Conservation (phyloP, 2,329 filamentous ascomycete genomes). For the Berkeleyomyces basicola region DNA sequence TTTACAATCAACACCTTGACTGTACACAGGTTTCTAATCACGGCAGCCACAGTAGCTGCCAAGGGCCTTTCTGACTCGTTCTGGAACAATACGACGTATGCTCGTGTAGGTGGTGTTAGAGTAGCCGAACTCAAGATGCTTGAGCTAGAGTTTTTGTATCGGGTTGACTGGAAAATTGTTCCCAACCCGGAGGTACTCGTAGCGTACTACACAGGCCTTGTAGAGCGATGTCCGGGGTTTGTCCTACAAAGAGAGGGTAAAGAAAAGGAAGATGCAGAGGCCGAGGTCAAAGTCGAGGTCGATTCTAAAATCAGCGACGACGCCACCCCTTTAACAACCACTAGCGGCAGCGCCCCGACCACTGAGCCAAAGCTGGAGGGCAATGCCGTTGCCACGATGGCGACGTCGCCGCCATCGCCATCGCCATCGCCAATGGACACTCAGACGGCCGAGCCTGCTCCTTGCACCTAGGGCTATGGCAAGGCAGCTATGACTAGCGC, state of each 20-base stretch:
- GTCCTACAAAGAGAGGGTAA: slow-evolving; percentile 24
- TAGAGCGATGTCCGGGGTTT: slow-evolving; percentile 48
- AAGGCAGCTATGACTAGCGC: neutral
- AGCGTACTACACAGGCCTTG: slow-evolving; percentile 80
- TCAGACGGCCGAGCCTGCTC: neutral
- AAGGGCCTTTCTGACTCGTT: slow-evolving; percentile 95
- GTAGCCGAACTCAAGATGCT: slow-evolving; percentile 77
- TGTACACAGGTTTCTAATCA: slow-evolving; percentile 93
- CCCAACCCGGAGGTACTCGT: slow-evolving; percentile 85
- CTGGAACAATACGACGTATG: slow-evolving; percentile 96
- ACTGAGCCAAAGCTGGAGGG: neutral
- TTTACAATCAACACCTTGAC: slow-evolving; percentile 95
- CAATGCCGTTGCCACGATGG: neutral
- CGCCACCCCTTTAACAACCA: neutral
- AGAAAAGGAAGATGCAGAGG: slow-evolving; percentile 22
- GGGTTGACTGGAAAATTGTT: slow-evolving; percentile 92
- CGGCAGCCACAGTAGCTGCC: slow-evolving; percentile 83
- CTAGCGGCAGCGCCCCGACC: neutral
- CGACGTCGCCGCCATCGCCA: neutral
- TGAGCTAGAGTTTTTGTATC: slow-evolving; percentile 82
- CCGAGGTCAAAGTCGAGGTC: slow-evolving; percentile 18
- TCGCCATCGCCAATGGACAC: neutral
- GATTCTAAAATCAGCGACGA: slow-evolving; percentile 11
- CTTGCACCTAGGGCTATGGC: neutral
- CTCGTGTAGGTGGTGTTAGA: slow-evolving; percentile 81